A percentile compares a stretch with the other conserved stretches of the same genome.
Conservation (phyloP, 805 yeast species). For the Myxozyma mucilagina region DNA sequence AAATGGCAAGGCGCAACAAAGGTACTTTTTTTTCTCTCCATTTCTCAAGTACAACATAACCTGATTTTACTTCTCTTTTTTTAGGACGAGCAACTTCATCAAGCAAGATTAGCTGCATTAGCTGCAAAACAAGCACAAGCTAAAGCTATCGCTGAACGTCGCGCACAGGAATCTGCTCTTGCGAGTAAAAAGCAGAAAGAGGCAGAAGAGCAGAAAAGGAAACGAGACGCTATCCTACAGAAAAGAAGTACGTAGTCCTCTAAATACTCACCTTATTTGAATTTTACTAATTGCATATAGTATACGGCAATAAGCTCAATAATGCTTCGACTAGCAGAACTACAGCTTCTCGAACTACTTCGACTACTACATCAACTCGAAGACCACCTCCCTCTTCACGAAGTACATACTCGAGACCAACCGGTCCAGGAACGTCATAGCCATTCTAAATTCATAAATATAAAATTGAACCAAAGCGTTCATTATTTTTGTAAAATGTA, state of each 20-base stretch:
- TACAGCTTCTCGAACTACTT: not conserved
- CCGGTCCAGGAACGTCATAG: not conserved
- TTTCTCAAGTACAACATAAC: not conserved
- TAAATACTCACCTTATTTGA: not conserved
- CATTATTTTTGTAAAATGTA: not conserved
- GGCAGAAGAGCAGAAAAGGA: conserved; percentile 38
- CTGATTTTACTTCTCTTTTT: not conserved
- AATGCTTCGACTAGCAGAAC: not conserved
- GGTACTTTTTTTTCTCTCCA: conserved; percentile 11
- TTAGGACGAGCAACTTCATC: conserved; percentile 34
- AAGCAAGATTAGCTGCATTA: conserved; percentile 20
- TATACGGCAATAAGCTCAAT: conserved; percentile 26
- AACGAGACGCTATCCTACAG: conserved; percentile 22
- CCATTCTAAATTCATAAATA: too few species aligned
- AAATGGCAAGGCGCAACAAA: conserved; percentile 39
- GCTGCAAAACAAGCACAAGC: conserved; percentile 20
- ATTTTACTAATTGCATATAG: not conserved
- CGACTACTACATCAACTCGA: not conserved
- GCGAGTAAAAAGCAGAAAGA: conserved; percentile 5
- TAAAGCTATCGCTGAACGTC: conserved; percentile 12
- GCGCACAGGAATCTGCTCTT: conserved; percentile 17
- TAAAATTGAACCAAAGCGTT: too few species aligned
- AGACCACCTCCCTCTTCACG: not conserved
- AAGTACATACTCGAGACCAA: not conserved
- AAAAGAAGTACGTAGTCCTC: conserved; percentile 21